phyloP scores from a whole-genome alignment of 306 rosid genomes.

The Prunus davidiana region DNA sequence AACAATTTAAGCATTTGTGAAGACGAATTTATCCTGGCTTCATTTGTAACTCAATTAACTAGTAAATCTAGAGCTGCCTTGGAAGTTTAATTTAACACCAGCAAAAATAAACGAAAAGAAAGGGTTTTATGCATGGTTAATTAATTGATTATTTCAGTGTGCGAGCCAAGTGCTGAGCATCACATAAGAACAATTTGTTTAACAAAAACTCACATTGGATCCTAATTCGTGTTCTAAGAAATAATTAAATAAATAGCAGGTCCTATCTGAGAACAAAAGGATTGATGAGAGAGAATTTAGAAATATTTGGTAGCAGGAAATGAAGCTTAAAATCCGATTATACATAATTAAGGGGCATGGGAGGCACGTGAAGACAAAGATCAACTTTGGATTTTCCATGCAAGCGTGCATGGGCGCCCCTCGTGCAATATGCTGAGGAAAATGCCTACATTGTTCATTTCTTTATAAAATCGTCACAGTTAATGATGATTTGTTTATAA shows the following conservation, averaged over 20 bases:
- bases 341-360: not conserved
- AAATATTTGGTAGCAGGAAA: not conserved
- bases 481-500: not conserved
- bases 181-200: not conserved
- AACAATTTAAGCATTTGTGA: no score
- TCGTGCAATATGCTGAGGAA: not conserved
- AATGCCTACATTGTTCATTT: not conserved
- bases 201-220: not conserved
- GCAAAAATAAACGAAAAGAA: no score
- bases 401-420: not conserved
- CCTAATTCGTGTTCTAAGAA: not conserved
- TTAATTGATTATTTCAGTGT: not conserved
- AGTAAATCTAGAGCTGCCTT: no score
- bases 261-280: not conserved
- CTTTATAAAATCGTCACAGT: not conserved
- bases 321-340: not conserved
- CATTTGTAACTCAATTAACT: no score
- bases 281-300: not conserved
- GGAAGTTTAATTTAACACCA: no score
- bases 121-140: not conserved
- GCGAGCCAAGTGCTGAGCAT: not conserved
- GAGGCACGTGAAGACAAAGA: constrained; percentile 10
- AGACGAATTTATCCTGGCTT: no score
- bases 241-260: not conserved
- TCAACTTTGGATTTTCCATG: constrained; percentile 15